A percentile compares a stretch with the other conserved stretches of the same genome.
Evolutionary conservation across 1,284 basidiomycete species (phyloP).

Genomic region (Testicularia cyperi): DNA sequence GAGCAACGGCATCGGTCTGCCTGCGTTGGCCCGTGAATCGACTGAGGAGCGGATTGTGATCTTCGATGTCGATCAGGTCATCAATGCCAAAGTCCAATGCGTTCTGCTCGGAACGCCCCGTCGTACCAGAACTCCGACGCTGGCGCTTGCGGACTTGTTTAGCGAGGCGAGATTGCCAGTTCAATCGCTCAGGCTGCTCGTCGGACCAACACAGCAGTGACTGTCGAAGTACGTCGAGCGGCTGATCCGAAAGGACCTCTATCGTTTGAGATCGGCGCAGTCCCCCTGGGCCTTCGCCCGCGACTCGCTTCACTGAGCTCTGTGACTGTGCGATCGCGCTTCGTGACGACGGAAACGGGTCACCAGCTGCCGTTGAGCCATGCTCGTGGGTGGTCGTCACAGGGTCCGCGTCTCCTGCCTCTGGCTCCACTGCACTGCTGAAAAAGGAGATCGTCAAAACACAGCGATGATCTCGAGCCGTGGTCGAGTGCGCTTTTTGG

Average conservation of each 20-base stretch:
- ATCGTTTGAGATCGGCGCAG: slow-evolving; percentile 28
- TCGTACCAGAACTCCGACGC: no score
- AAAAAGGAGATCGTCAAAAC: slow-evolving; percentile 26
- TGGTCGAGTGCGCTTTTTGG: no score
- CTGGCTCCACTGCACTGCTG: slow-evolving; percentile 10
- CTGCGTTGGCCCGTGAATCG: slow-evolving; percentile 22
- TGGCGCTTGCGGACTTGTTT: no score
- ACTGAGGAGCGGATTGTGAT: slow-evolving; percentile 3
- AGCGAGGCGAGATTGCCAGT: no score
- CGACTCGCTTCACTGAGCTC: slow-evolving; percentile 29
- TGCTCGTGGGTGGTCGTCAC: no score
- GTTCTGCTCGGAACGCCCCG: no score
- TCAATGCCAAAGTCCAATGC: no score
- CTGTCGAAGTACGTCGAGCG: slow-evolving; percentile 6
- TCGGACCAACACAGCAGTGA: slow-evolving; percentile 35
- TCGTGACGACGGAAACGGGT: no score
- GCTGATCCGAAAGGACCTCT: slow-evolving; percentile 25
- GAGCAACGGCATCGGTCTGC: slow-evolving; percentile 16
- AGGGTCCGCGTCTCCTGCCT: slow-evolving; percentile 3
- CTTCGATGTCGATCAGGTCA: slow-evolving; percentile 1
- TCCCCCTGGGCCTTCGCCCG: slow-evolving; percentile 25
- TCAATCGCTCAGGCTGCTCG: slow-evolving; percentile 30
- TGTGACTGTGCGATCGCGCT: no score
- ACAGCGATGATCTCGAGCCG: no score
- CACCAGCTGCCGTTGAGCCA: no score